These are phyloP conservation scores for Bocquillonia castaneifolia DNA, from an alignment of 441 rosid species.

Conservation along the genomic window DNA sequence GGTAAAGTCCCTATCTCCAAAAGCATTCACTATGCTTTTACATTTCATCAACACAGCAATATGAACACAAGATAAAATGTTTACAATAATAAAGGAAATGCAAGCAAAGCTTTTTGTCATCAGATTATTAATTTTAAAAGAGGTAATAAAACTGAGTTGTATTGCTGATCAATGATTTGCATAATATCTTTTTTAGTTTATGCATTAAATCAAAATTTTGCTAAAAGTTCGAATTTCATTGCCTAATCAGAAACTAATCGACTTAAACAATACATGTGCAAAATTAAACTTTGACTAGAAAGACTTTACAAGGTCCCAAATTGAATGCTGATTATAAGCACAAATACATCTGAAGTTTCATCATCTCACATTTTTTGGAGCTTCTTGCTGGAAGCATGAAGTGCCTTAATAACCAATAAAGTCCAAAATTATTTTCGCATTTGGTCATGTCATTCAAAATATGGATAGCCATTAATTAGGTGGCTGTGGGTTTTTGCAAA, in stretches of 20 bases:
- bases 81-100: neutral
- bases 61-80: too few relatives aligned
- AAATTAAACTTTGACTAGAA: neutral
- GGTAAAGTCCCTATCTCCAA: too few relatives aligned
- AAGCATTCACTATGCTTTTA: neutral
- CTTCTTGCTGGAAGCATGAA: neutral
- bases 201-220: neutral
- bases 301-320: neutral
- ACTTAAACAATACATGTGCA: neutral
- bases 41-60: neutral
- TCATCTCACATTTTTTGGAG: neutral
- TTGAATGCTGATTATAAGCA: too few relatives aligned
- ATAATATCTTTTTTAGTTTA: neutral
- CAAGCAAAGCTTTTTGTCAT: too few relatives aligned
- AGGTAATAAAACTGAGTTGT: too few relatives aligned
- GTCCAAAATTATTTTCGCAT: neutral
- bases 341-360: neutral
- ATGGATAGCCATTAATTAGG: too few relatives aligned
- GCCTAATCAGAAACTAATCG: neutral
- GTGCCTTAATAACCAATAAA: neutral
- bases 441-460: too few relatives aligned
- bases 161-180: neutral
- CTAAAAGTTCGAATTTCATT: neutral
- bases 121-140: too few relatives aligned
- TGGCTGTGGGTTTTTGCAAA: too few relatives aligned